Conservation (phyloP, 345 rosid species). For the Boechera divaricarpa region DNA sequence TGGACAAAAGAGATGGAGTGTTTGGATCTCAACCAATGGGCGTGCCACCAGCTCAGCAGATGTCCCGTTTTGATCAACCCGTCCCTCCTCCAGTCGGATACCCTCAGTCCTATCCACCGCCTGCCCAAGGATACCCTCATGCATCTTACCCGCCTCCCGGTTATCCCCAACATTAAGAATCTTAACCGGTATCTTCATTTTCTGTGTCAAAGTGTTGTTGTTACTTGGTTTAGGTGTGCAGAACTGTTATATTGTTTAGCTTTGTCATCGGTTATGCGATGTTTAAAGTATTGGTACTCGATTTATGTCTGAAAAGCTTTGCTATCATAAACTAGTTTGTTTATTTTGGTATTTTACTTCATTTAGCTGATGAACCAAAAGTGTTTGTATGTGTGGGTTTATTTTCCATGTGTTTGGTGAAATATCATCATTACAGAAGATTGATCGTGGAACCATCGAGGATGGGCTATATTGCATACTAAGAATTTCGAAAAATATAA, state of each 20-base stretch:
- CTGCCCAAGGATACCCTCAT: slow-evolving; percentile 36
- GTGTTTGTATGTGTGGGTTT: slow-evolving; percentile 8
- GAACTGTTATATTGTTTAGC: background rate
- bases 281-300: background rate
- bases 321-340: slow-evolving; percentile 19
- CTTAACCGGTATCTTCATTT: slow-evolving; percentile 9
- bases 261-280: background rate
- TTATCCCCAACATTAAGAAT: slow-evolving; percentile 36
- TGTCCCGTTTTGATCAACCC: slow-evolving; percentile 68
- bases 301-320: slow-evolving; percentile 12
- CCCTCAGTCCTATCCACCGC: slow-evolving; percentile 46
- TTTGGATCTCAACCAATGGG: slow-evolving; percentile 63
- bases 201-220: slow-evolving; percentile 27
- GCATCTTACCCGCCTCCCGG: slow-evolving; percentile 42
- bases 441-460: slow-evolving; percentile 25
- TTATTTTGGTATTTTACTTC: background rate
- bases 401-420: background rate
- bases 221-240: slow-evolving; percentile 16
- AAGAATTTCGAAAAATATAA: background rate
- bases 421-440: background rate
- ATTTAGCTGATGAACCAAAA: background rate
- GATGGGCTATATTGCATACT: slow-evolving; percentile 28
- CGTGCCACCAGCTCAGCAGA: slow-evolving; percentile 66
- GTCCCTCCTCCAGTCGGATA: slow-evolving; percentile 57
- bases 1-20: slow-evolving; percentile 77